These are phyloP conservation scores for Lactarius deliciosus DNA, from an alignment of 768 basidiomycete species.

Conservation along the genomic window DNA sequence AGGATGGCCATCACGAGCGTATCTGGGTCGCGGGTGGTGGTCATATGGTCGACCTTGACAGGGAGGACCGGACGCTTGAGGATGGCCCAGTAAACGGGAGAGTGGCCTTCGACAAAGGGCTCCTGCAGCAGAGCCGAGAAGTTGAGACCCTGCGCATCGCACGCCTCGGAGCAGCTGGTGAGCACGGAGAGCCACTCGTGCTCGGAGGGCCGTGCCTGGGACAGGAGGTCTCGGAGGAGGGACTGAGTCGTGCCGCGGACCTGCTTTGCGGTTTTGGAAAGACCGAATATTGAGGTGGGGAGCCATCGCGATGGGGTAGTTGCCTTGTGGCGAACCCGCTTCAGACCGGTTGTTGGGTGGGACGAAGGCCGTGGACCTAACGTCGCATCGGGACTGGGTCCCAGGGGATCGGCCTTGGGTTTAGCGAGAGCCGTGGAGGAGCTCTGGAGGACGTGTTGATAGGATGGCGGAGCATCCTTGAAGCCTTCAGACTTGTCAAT, in stretches of 20 bases:
- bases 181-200: slow-evolving; percentile 45
- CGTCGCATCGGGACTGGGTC: neutral
- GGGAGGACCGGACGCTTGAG: slow-evolving; percentile 47
- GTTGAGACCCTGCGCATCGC: slow-evolving; percentile 47
- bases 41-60: slow-evolving; percentile 11
- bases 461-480: slow-evolving; percentile 25
- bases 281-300: slow-evolving; percentile 26
- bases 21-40: slow-evolving; percentile 20
- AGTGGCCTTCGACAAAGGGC: slow-evolving; percentile 59
- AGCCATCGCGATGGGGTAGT: slow-evolving; percentile 19
- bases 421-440: slow-evolving; percentile 2
- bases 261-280: slow-evolving; percentile 29
- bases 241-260: slow-evolving; percentile 26
- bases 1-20: slow-evolving; percentile 51
- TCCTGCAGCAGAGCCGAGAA: slow-evolving; percentile 61
- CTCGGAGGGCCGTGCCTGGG: slow-evolving; percentile 35
- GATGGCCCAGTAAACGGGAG: slow-evolving; percentile 73
- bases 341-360: neutral
- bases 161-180: slow-evolving; percentile 62
- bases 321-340: slow-evolving; percentile 3
- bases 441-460: slow-evolving; percentile 16
- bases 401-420: neutral
- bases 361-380: slow-evolving; percentile 3
- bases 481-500: slow-evolving; percentile 25
- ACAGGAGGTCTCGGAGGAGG: slow-evolving; percentile 40